phyloP scores from a whole-genome alignment of 257 asterid species.

The Solanum neorickii region DNA sequence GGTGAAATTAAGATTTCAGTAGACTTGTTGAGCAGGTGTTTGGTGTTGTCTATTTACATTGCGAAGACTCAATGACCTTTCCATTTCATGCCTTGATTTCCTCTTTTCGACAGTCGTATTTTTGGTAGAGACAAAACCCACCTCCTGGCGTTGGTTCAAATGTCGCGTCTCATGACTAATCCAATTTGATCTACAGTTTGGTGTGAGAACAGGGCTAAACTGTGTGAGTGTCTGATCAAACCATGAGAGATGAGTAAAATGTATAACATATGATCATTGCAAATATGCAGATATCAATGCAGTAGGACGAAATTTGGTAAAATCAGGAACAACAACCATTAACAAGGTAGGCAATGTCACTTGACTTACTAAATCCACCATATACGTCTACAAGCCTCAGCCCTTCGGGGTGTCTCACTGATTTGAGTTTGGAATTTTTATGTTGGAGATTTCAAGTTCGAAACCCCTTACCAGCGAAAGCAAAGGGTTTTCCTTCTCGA shows the following conservation, averaged over 20 bases:
- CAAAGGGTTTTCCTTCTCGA: too few species aligned
- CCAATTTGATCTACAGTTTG: not conserved
- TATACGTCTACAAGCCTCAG: not conserved
- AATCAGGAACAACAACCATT: not conserved
- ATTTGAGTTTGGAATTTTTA: too few species aligned
- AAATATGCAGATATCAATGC: not conserved
- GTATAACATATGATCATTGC: not conserved
- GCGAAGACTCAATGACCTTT: not conserved
- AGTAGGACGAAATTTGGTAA: not conserved
- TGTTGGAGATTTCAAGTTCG: too few species aligned
- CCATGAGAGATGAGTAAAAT: not conserved
- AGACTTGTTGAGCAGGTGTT: not conserved
- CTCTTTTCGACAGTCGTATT: not conserved
- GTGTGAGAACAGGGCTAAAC: not conserved
- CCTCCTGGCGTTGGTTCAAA: not conserved
- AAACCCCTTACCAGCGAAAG: too few species aligned
- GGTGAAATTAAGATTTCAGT: not conserved
- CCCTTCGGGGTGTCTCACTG: too few species aligned
- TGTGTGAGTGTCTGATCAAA: not conserved
- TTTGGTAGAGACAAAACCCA: not conserved
- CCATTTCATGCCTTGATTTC: not conserved
- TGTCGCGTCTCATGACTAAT: not conserved
- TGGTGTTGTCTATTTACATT: not conserved
- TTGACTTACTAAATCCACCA: not conserved
- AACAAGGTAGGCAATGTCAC: not conserved